These are phyloP conservation scores for Leptoxyphium fumago DNA, from an alignment of 2,329 filamentous ascomycete species.

Conservation along the genomic window DNA sequence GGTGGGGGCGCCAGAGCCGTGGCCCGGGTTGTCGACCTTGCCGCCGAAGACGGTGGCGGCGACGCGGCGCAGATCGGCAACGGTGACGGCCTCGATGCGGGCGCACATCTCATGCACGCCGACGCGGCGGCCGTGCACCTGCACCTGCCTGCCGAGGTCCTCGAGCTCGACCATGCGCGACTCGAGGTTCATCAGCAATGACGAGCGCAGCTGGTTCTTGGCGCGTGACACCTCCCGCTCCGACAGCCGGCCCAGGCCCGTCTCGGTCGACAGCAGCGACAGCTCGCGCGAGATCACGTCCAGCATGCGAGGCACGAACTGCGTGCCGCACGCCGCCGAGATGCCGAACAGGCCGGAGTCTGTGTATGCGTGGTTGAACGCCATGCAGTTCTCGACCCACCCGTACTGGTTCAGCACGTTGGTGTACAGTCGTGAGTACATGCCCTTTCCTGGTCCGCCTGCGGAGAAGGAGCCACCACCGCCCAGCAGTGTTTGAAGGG, in stretches of 20 bases:
- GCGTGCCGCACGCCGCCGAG: constrained; percentile 68
- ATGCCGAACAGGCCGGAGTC: constrained; percentile 95
- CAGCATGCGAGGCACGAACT: constrained; percentile 67
- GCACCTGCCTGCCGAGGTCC: constrained; percentile 85
- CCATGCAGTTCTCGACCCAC: constrained; percentile 91
- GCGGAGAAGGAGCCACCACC: constrained; percentile 94
- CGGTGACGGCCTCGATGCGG: constrained; percentile 68
- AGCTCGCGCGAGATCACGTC: constrained; percentile 92
- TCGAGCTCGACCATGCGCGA: constrained; percentile 95
- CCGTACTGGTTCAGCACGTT: constrained; percentile 95
- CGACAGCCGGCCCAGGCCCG: constrained; percentile 58
- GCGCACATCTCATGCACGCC: constrained; percentile 86
- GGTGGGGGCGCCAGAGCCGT: constrained; percentile 76
- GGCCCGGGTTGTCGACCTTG: constrained; percentile 55
- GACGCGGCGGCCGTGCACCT: constrained; percentile 89
- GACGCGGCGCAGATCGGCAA: constrained; percentile 67
- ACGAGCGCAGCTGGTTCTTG: constrained; percentile 89
- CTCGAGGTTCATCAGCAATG: constrained; percentile 93
- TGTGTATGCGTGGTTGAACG: constrained; percentile 96
- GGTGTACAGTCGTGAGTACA: constrained; percentile 96
- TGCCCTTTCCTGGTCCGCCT: constrained; percentile 92
- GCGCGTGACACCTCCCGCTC: constrained; percentile 72
- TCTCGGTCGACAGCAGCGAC: constrained; percentile 59
- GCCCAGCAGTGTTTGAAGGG: constrained; percentile 86
- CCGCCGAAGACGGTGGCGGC: constrained; percentile 68